Base-by-base conservation (phyloP, 495 filamentous ascomycete genomes). In the Lophiotrema nucula region DNA sequence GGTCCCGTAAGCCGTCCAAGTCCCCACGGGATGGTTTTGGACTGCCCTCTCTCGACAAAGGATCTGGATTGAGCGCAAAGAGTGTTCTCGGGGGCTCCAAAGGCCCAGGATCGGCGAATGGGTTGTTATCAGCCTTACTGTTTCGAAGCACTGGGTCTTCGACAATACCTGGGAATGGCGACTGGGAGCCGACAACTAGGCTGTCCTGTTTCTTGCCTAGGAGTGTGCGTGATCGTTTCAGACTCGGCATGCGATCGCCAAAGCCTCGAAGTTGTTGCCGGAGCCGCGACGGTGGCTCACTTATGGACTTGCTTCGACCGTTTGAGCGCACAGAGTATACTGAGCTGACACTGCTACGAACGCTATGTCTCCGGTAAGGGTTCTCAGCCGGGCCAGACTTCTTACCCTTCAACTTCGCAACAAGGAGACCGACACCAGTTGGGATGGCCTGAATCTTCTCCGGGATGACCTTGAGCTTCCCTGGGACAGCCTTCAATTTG, bases 261-360 rank as follows among this genome's bases (percentile, higher is more conserved):
- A 66, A 58, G 26, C 48, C 48, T 11, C 53, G 47, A 15, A 66
- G 52, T 41, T 66, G 63, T 24, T 58, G 47, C 18, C 63, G 43
- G 13, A 58, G 42, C 27, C 35, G 53, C 15, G 47, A 57, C 2
- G 57, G 53, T 16, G 63, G 63, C 24, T 66, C 63, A 31, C 63
- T 66, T 15, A 52, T 62, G 5, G 63, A 62, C 26, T 53, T 57
- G 18, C 53, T 54, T n/a, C 63, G 58, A 24, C 13, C 47, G 26
- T 57, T 58, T 19, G 63, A 33, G 13, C 42, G 47, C 12, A 46
- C 35, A 10, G 63, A 62, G 53, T 66, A 66, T 11, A 62, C 41
- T 23, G 63, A 66, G 45, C 58, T 66, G 21, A 62, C 54, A 39
- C 63, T 66, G 28, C 54, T 62, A 22, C 63, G 63, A 13, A 25